Percentiles rank a stretch among this genome's conserved stretches.
Conservation (phyloP, 2,329 filamentous ascomycete species). For the Colletotrichum zoysiae region DNA sequence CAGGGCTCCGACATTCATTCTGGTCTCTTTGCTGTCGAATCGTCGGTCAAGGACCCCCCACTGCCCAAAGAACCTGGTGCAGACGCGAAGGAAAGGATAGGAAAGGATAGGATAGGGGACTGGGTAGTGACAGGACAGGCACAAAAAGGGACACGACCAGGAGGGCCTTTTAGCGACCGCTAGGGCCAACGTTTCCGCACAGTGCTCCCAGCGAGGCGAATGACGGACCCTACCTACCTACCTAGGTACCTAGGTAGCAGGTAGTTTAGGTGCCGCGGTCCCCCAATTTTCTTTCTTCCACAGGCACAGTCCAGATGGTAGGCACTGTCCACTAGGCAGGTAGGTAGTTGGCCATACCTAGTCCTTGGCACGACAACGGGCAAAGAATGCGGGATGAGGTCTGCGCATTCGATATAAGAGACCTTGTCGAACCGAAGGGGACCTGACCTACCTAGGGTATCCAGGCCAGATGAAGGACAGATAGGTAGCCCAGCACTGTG, state of each 20-base stretch:
- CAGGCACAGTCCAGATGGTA: background rate
- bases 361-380: background rate
- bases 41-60: slow-evolving; percentile 24
- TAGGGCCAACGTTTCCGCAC: background rate
- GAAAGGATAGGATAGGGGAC: background rate
- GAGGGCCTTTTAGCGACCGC: slow-evolving; percentile 22
- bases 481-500: background rate
- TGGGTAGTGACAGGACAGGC: slow-evolving; percentile 4
- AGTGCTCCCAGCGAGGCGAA: slow-evolving; percentile 19
- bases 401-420: slow-evolving; percentile 6
- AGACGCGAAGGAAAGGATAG: background rate
- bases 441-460: background rate
- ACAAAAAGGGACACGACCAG: slow-evolving; percentile 7
- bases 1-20: background rate
- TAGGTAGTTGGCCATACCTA: background rate
- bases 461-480: background rate
- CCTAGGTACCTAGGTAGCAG: too few species aligned
- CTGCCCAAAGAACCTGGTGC: background rate
- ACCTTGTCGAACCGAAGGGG: background rate
- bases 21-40: slow-evolving; percentile 5
- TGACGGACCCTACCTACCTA: background rate
- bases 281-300: slow-evolving; percentile 8
- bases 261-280: background rate
- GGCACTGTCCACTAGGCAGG: background rate
- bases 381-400: background rate